phyloP scores from a whole-genome alignment of 2,329 filamentous ascomycete species.

The Claviceps sp. region DNA sequence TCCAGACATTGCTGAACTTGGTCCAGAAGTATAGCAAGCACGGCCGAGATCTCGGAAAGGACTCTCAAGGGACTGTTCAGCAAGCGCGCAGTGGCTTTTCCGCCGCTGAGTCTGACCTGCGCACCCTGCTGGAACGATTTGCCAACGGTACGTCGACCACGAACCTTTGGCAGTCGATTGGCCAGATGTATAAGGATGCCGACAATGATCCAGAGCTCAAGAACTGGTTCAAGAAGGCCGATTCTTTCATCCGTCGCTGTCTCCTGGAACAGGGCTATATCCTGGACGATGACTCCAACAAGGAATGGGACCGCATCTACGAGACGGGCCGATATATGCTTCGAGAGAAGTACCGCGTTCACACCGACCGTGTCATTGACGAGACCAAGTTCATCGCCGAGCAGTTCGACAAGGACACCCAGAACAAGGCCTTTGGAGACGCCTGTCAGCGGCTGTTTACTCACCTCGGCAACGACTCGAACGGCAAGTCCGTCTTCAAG shows the following conservation, averaged over 20 bases:
- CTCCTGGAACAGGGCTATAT: conserved; percentile 86
- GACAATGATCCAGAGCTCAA: conserved; percentile 77
- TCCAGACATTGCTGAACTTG: conserved; percentile 71
- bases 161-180: conserved; percentile 73
- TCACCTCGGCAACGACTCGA: conserved; percentile 73
- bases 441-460: conserved; percentile 75
- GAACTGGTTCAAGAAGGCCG: conserved; percentile 72
- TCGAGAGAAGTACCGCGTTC: conserved; percentile 72
- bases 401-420: conserved; percentile 78
- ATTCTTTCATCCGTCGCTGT: conserved; percentile 68
- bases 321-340: conserved; percentile 78
- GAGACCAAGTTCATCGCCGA: conserved; percentile 81
- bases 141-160: conserved; percentile 87
- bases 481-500: conserved; percentile 83
- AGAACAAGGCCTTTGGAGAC: conserved; percentile 69
- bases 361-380: conserved; percentile 76
- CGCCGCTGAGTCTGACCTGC: conserved; percentile 60
- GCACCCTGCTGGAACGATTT: conserved; percentile 85
- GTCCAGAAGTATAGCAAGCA: conserved; percentile 78
- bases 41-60: conserved; percentile 48
- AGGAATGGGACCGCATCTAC: conserved; percentile 74
- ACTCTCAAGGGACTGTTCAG: conserved; percentile 56
- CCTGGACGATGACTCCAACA: conserved; percentile 64
- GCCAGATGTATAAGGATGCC: conserved; percentile 74
- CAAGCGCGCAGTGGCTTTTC: conserved; percentile 56